A percentile compares a stretch with the other conserved stretches of the same genome.
Conservation (phyloP, 108 stramenopile genomes). For the Skeletonema potamos region DNA sequence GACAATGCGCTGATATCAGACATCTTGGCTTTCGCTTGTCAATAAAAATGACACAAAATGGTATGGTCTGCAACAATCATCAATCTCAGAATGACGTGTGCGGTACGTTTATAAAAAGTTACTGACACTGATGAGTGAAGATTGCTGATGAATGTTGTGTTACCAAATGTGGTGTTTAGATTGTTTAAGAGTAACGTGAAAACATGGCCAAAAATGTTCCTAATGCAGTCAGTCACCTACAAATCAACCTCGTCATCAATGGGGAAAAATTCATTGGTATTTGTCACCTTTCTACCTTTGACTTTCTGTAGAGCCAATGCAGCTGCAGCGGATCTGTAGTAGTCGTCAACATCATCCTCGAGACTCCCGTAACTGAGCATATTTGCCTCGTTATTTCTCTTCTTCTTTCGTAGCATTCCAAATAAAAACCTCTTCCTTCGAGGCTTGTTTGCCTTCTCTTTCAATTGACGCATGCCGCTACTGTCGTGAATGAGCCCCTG, state of each 20-base stretch:
- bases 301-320: conserved; percentile 10
- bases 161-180: background rate
- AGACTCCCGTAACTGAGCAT: conserved; percentile 35
- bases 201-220: background rate
- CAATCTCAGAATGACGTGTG: background rate
- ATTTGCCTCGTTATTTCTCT: conserved; percentile 8
- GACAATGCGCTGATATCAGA: conserved; percentile 42
- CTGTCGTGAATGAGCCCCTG: conserved; percentile 27
- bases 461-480: conserved; percentile 11
- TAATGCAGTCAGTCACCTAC: background rate
- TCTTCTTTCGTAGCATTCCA: conserved; percentile 23
- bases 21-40: conserved; percentile 19
- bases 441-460: conserved; percentile 25
- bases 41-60: background rate
- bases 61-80: background rate
- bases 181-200: too few relatives aligned
- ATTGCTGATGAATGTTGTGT: background rate
- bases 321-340: conserved; percentile 23
- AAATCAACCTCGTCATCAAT: conserved; percentile 15
- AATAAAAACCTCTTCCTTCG: conserved; percentile 28
- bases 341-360: conserved; percentile 18
- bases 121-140: background rate
- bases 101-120: background rate
- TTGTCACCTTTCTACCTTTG: conserved; percentile 16
- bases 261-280: background rate